Base-by-base conservation (phyloP, 1,284 basidiomycete species). In the Spongispora temasekensis region DNA sequence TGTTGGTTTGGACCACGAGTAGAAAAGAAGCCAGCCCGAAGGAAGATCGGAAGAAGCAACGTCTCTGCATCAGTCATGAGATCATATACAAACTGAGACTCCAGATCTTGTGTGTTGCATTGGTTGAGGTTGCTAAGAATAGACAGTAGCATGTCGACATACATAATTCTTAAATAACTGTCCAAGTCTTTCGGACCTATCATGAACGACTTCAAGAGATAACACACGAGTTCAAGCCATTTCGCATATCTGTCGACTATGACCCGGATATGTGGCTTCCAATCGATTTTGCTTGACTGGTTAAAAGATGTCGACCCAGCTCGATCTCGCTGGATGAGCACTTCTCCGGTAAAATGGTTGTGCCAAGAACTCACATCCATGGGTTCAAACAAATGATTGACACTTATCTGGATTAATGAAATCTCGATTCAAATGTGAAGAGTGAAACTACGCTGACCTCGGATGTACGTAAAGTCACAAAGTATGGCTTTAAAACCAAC, bases 401-500 rank as follows among this genome's bases (percentile, higher is more conserved):
- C 46, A 51, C 60, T 56, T 23, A 1, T 12, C n/a, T 34, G 15
- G 48, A n/a, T 52, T 59, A n/a, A n/a, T n/a, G n/a, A n/a, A n/a
- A n/a, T n/a, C n/a, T n/a, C n/a, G n/a, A 6, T 51, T 56, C 13
- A 76, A 56, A 51, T 75, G 70, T 3, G 60, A 35, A 37, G 73
- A 70, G 6, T n/a, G 79, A 77, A 15, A 77, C 68, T 6, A 79
- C 57, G 21, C 77, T 69, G 13, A 84, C 64, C 1, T 80, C 79
- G 7, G 72, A n/a, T n/a, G n/a, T n/a, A 64, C 4, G 71, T 75
- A 60, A 84, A 78, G 65, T 83, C 70, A 64, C 83, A 85, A 5
- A 83, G 65, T 79, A 85, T 82, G 30, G 82, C 73, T 67, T 85
- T 85, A 58, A 21, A 48, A 4, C n/a, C 37, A 19, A n/a, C 21